Percentiles rank a stretch among this genome's conserved stretches.
phyloP scores from a whole-genome alignment of 495 filamentous ascomycete genomes.

The Umbilicaria muhlenbergii region DNA sequence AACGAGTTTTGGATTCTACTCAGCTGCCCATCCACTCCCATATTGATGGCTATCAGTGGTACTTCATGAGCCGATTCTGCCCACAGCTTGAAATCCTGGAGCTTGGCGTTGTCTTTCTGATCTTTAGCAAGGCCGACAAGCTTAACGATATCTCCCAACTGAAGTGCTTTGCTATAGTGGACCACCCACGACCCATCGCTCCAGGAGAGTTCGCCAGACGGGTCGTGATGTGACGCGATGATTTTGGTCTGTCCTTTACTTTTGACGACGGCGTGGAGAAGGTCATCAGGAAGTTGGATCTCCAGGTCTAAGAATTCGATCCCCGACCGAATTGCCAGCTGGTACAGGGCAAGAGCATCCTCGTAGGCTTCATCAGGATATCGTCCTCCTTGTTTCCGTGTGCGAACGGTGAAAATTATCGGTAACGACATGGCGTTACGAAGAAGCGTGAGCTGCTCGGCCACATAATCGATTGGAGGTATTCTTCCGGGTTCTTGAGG shows the following conservation, averaged over 20 bases:
- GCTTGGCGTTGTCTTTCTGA: conserved; percentile 71
- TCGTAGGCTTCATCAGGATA: conserved; percentile 68
- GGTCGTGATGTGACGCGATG: conserved; percentile 93
- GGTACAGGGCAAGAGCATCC: conserved; percentile 57
- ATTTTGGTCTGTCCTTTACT: conserved; percentile 62
- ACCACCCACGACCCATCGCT: conserved; percentile 74
- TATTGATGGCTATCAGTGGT: conserved; percentile 90
- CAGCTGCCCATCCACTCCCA: conserved; percentile 78
- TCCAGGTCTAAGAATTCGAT: conserved; percentile 91
- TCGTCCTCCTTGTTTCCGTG: conserved; percentile 67
- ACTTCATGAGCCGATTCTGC: conserved; percentile 53
- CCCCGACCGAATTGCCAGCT: conserved; percentile 60
- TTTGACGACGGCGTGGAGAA: conserved; percentile 50
- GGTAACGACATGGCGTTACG: conserved; percentile 63
- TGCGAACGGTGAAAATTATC: conserved; percentile 86
- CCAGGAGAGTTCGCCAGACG: conserved; percentile 66
- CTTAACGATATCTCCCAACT: conserved; percentile 86
- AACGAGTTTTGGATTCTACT: conserved; percentile 82
- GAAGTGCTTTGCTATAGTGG: conserved; percentile 72
- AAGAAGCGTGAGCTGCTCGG: conserved; percentile 67
- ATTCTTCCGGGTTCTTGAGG: conserved; percentile 39
- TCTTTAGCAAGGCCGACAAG: conserved; percentile 70
- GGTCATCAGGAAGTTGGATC: conserved; percentile 62
- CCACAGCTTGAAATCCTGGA: conserved; percentile 69
- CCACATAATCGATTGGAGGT: conserved; percentile 58